Evolutionary conservation across 805 yeast genomes (phyloP), one percentile per base, ranked within the genome.

Genomic region (Helenozyma rhizophorensis): DNA sequence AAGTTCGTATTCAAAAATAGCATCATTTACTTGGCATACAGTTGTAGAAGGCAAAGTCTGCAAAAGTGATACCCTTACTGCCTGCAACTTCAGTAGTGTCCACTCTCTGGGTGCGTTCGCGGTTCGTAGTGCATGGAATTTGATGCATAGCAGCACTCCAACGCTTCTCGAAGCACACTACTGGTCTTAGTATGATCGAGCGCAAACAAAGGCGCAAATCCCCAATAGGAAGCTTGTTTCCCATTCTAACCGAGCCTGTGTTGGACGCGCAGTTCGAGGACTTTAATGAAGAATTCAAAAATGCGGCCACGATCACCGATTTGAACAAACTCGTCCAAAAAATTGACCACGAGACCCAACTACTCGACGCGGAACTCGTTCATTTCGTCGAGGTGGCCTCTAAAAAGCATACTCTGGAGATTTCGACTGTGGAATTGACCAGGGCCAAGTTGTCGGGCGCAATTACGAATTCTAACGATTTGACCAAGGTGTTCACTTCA

Each of bases 401-500:
- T 37, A 53, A 55, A 22, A 56, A 54, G 25, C 62, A 62, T 31
- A 58, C 60, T 27, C 58, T 60, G 32, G 62, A 58, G 23, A 58
- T 70, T 16, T 56, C 67, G n/a, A 62, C 67, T 18, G 53, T 80
- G 27, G 90, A 83, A 46, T 58, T 81, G 32, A 60, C 70, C 13
- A 58, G 86, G 37, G 77, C 84, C 4, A 79, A 76, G 46, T 60
- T 83, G n/a, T 72, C 87, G 0, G 65, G 78, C 1, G 70, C 85
- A 2, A 61, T 81, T 34, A 57, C 70, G 15, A 65, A 67, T 25
- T 80, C 89, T 9, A 72, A 76, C 30, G 66, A 73, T 2, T 59
- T 84, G 36, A 68, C 74, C 19, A 58, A 66, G 21, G 65, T 76
- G 16, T 68, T 85, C 31, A 60, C 77, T 5, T 63, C 70, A 25